phyloP scores from a whole-genome alignment of 2,329 filamentous ascomycete genomes.

The Cyphellophora europaea region DNA sequence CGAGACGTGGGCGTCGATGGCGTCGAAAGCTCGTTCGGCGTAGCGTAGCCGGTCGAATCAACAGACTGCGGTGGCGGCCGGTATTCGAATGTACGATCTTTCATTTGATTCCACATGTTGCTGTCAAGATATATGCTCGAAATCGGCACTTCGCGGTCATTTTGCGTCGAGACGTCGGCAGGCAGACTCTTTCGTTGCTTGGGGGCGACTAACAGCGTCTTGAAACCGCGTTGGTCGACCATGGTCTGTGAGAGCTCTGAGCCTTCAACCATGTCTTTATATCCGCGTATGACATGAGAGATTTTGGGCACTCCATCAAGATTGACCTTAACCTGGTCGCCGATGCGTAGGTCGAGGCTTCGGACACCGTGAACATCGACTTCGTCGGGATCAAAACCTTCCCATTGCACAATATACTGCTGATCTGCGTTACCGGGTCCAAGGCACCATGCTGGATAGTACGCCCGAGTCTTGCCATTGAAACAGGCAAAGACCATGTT shows the following conservation, averaged over 20 bases:
- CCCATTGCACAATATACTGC: slow-evolving; percentile 37
- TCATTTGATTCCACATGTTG: slow-evolving; percentile 36
- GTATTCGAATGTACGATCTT: slow-evolving; percentile 27
- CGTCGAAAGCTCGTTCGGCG: slow-evolving; percentile 29
- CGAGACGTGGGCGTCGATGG: slow-evolving; percentile 41
- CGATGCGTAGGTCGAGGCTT: slow-evolving; percentile 33
- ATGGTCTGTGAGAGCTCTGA: slow-evolving; percentile 21
- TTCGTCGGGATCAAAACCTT: slow-evolving; percentile 31
- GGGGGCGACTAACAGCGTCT: slow-evolving; percentile 29
- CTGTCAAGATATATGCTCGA: slow-evolving; percentile 36
- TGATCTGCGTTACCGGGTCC: slow-evolving; percentile 30
- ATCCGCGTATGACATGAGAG: slow-evolving; percentile 33
- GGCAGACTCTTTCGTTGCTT: slow-evolving; percentile 35
- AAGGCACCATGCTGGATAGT: slow-evolving; percentile 52
- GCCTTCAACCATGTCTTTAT: slow-evolving; percentile 26
- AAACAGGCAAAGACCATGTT: slow-evolving; percentile 51
- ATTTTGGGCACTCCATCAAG: slow-evolving; percentile 32
- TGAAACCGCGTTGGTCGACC: slow-evolving; percentile 35
- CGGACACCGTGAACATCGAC: slow-evolving; percentile 32
- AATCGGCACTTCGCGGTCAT: slow-evolving; percentile 33
- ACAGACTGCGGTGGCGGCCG: slow-evolving; percentile 16
- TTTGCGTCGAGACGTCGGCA: slow-evolving; percentile 20
- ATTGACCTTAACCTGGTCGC: slow-evolving; percentile 38
- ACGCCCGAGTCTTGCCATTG: slow-evolving; percentile 45
- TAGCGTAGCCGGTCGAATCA: slow-evolving; percentile 22